Base-by-base conservation (phyloP, 1,139 yeast genomes). In the Suhomyces bribrorum region DNA sequence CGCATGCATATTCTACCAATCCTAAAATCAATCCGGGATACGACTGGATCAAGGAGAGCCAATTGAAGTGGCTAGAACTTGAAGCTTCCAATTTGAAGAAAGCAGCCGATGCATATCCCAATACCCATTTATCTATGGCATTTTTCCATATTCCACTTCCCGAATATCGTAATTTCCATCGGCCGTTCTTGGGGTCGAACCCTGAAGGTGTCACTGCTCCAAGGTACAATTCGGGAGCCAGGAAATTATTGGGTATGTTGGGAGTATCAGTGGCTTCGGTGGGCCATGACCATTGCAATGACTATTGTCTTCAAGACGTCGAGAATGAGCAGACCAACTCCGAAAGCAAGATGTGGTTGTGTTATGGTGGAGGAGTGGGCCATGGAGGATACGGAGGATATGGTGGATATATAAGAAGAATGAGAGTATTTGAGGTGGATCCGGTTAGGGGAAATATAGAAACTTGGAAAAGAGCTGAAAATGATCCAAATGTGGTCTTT, bases 241-340 rank as follows among this genome's bases (percentile, higher is more conserved):
- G 90, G 36, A 64, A 72, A 7, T 63, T 75, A 0, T 64, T 92
- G 17, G 75, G 74, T 4, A 65, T 73, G 7, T 49, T 85, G 6
- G 94, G 92, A 1, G 90, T 90, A 0, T 65, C 76, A 22, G 86
- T 86, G 0, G 77, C 81, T 0, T 73, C 85, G 39, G 95, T 86
- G 7, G 97, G 98, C 0, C 98, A 92, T 59, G 97, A 92, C 55
- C 97, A 92, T 56, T 86, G 88, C 49, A 92, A 92, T 57, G 97
- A 92, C 56, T 92, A 77, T 57, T 92, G 98, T 60, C 63, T 86
- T 30, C 63, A 69, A 37, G 83, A 81, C 46, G 48, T 59, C 6
- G 36, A 24, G 5, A 43, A 46, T 12, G 45, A 43, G 7, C 45
- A 56, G 13, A 55, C 59, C 12, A 46, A 47, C 17, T 46, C 46